These are phyloP conservation scores for Blastocystis hominis DNA, from an alignment of 352 stramenopile species.

Conservation along the genomic window DNA sequence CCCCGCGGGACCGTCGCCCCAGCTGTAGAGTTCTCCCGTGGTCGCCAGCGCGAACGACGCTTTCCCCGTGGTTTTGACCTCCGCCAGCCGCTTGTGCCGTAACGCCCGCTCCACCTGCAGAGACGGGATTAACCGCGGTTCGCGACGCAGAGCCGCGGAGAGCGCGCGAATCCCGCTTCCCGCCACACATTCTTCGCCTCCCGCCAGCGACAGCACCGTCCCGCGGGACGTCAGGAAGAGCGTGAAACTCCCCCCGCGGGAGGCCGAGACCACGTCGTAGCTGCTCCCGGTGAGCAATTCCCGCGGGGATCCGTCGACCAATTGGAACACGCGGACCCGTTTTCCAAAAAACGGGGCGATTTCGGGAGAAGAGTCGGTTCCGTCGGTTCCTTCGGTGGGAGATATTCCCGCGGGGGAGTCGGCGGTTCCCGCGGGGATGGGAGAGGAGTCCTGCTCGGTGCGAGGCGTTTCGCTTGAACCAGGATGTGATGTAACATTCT, in stretches of 20 bases:
- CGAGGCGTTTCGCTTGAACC: not conserved
- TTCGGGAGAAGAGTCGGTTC: not conserved
- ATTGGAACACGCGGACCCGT: not conserved
- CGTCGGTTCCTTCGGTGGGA: not conserved
- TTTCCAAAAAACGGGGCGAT: not conserved
- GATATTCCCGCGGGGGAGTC: not conserved
- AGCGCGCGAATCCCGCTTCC: not conserved
- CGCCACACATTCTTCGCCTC: not conserved
- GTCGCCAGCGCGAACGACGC: not conserved
- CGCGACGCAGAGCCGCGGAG: not conserved
- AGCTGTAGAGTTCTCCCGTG: conserved; percentile 16
- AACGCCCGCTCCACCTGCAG: not conserved
- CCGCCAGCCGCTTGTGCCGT: not conserved
- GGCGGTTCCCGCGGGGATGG: not conserved
- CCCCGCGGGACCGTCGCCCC: not conserved
- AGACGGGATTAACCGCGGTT: not conserved
- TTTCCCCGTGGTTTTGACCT: not conserved
- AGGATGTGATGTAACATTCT: too few species aligned
- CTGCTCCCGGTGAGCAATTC: not conserved
- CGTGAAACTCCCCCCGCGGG: not conserved
- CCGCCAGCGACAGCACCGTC: not conserved
- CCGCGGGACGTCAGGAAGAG: conserved; percentile 9
- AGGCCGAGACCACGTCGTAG: not conserved
- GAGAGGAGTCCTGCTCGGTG: not conserved
- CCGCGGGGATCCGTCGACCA: not conserved